phyloP scores from a whole-genome alignment of 441 rosid species.

The Omphalea diandra region DNA sequence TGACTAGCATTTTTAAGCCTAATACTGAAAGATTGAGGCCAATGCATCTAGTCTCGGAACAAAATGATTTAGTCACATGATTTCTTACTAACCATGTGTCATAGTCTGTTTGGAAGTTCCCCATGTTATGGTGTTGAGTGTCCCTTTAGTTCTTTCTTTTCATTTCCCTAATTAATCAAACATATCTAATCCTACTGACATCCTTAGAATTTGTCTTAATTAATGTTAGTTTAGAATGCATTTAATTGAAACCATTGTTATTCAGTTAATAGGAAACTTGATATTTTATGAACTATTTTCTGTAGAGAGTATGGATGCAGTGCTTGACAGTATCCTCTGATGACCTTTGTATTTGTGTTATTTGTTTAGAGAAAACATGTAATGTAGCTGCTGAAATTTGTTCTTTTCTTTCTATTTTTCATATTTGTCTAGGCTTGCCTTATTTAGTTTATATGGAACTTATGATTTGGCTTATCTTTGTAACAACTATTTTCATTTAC shows the following conservation, averaged over 20 bases:
- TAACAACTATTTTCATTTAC: no score
- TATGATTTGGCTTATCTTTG: no score
- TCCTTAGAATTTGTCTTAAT: not conserved
- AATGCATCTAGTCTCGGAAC: no score
- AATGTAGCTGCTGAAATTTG: constrained; percentile 93
- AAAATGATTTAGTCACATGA: no score
- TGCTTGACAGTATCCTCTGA: constrained; percentile 51
- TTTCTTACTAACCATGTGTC: no score
- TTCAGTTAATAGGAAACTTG: no score
- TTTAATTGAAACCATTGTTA: not conserved
- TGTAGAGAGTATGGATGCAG: constrained; percentile 85
- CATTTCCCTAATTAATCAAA: not conserved
- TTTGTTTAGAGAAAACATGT: constrained; percentile 86
- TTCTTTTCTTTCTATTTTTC: constrained; percentile 18
- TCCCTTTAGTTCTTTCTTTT: no score
- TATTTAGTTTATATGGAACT: no score
- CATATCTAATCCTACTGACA: not conserved
- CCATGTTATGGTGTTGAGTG: not conserved
- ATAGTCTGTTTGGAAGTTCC: not conserved
- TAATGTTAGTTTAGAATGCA: not conserved
- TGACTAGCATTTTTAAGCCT: no score
- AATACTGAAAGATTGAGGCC: no score
- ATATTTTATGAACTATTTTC: no score
- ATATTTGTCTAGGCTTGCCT: no score
- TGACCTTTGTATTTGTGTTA: constrained; percentile 81